Evolutionary conservation across 208 protist species (phyloP).

Genomic region (Vickermania spadyakhi): DNA sequence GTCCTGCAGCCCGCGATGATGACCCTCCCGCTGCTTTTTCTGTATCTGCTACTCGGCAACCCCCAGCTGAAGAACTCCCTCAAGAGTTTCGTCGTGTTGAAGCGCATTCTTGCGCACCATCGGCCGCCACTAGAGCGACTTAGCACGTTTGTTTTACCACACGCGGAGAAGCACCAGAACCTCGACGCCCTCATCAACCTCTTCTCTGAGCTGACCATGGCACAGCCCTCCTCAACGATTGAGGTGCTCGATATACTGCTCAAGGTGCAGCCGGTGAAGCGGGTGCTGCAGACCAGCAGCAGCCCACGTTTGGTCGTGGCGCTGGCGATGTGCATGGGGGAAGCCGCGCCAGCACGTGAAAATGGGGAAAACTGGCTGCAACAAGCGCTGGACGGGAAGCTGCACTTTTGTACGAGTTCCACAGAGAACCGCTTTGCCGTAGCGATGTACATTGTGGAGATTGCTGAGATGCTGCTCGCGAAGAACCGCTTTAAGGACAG

Average conservation of each 20-base stretch:
- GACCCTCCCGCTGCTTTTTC: conserved; percentile 61
- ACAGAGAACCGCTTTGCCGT: conserved; percentile 86
- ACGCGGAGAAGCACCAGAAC: conserved; percentile 43
- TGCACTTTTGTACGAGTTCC: conserved; percentile 66
- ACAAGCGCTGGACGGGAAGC: conserved; percentile 66
- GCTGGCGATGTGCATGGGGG: conserved; percentile 85
- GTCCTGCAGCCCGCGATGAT: conserved; percentile 51
- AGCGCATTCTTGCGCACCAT: conserved; percentile 46
- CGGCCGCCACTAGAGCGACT: conserved; percentile 55
- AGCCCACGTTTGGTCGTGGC: conserved; percentile 78
- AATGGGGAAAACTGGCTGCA: conserved; percentile 76
- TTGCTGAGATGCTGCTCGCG: conserved; percentile 73
- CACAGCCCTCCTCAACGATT: conserved; percentile 37
- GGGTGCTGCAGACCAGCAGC: conserved; percentile 49
- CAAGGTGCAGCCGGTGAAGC: conserved; percentile 55
- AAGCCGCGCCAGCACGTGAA: conserved; percentile 28
- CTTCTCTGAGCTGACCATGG: conserved; percentile 72
- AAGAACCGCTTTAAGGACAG: conserved; percentile 73
- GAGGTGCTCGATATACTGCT: conserved; percentile 70
- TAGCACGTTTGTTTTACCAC: conserved; percentile 48
- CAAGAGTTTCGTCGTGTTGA: conserved; percentile 67
- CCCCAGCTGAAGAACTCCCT: conserved; percentile 59
- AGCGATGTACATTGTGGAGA: conserved; percentile 76
- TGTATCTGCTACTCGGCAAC: conserved; percentile 51
- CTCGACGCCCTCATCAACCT: conserved; percentile 63